phyloP scores from a whole-genome alignment of 2,329 filamentous ascomycete genomes.

The Blastomyces gilchristii region DNA sequence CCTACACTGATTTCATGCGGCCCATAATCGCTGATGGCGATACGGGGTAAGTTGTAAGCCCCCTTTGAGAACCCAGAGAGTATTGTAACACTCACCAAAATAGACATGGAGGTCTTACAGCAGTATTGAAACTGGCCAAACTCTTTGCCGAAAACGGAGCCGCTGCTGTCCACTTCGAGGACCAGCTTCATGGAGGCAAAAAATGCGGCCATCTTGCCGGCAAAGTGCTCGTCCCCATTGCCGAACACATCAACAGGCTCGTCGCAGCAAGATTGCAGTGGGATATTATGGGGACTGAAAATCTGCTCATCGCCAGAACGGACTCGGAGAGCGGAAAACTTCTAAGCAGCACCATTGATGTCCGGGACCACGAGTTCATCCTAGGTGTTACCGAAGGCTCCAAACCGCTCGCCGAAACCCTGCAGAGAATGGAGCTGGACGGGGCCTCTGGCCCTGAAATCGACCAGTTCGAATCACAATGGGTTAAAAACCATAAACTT shows the following conservation, averaged over 20 bases:
- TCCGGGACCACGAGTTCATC: conserved; percentile 94
- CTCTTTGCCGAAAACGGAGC: conserved; percentile 96
- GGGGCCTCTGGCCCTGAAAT: conserved; percentile 73
- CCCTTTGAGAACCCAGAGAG: not conserved
- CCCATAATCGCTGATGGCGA: conserved; percentile 96
- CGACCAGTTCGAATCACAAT: conserved; percentile 72
- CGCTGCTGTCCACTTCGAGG: conserved; percentile 93
- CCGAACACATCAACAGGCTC: conserved; percentile 93
- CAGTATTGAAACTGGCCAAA: conserved; percentile 92
- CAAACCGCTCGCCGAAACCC: conserved; percentile 72
- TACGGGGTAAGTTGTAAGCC: conserved; percentile 50
- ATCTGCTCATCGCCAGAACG: conserved; percentile 85
- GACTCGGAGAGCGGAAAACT: conserved; percentile 91
- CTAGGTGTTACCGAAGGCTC: conserved; percentile 71
- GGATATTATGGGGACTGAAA: conserved; percentile 96
- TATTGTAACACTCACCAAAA: not conserved
- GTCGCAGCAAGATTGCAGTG: conserved; percentile 90
- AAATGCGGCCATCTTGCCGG: conserved; percentile 96
- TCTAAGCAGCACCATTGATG: conserved; percentile 81
- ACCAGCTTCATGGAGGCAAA: conserved; percentile 95
- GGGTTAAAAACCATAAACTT: conserved; percentile 77
- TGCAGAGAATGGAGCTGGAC: conserved; percentile 77
- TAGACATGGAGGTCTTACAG: conserved; percentile 79
- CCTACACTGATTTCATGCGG: conserved; percentile 83
- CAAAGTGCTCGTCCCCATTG: conserved; percentile 86